Evolutionary conservation across 306 rosid species (phyloP).

Genomic region (Ziziphus jujuba): DNA sequence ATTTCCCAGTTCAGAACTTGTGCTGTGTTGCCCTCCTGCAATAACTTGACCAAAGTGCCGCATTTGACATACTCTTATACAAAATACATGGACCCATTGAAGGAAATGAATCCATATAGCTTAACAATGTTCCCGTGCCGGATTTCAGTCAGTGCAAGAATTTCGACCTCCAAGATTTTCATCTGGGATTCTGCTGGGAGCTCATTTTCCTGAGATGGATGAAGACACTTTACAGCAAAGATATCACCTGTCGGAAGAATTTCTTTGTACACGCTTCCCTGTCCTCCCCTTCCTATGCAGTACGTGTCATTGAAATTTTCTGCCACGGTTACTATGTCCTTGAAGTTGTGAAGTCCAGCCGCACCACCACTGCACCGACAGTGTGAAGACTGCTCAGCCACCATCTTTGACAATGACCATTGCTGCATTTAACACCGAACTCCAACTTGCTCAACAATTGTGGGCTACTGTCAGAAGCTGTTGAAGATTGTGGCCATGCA

Average conservation of each 20-base stretch:
- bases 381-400: too few relatives aligned
- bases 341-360: too few relatives aligned
- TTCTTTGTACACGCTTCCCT: constrained; percentile 66
- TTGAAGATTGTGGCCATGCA: too few relatives aligned
- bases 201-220: constrained; percentile 38
- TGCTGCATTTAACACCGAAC: too few relatives aligned
- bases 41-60: constrained; percentile 53
- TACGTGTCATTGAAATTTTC: constrained; percentile 49
- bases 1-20: constrained; percentile 42
- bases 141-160: constrained; percentile 51
- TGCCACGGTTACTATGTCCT: constrained; percentile 57
- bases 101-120: constrained; percentile 61
- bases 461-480: too few relatives aligned
- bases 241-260: constrained; percentile 35
- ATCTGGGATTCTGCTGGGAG: constrained; percentile 40
- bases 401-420: too few relatives aligned
- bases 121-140: too few relatives aligned
- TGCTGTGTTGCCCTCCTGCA: constrained; percentile 46
- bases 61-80: constrained; percentile 51
- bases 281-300: constrained; percentile 77
- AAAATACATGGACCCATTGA: constrained; percentile 51
- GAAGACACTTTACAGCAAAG: constrained; percentile 62
- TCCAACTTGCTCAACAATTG: too few relatives aligned
- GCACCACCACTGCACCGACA: too few relatives aligned
- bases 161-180: constrained; percentile 64